These are phyloP conservation scores for Saccharum hybrid DNA, from an alignment of 202 grass and related monocot species.

Conservation along the genomic window DNA sequence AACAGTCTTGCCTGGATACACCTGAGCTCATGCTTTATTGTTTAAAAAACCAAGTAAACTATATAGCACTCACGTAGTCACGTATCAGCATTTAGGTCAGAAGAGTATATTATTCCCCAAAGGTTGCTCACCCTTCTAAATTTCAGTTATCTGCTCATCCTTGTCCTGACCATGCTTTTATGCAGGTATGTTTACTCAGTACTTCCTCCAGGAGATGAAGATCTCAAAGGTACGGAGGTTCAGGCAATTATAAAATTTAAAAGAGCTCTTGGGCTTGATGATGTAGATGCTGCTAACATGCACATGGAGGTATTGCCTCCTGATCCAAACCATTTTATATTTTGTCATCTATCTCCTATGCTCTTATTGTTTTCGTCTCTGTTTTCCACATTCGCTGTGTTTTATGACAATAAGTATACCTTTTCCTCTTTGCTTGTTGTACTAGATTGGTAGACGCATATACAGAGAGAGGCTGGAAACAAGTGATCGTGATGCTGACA, in stretches of 20 bases:
- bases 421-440: conserved; percentile 38
- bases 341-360: not conserved
- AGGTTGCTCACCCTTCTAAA: not conserved
- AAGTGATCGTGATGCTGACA: conserved; percentile 80
- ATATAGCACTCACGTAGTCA: conserved; percentile 3
- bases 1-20: conserved; percentile 1
- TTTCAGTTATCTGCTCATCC: conserved; percentile 35
- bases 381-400: conserved; percentile 4
- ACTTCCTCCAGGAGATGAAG: conserved; percentile 80
- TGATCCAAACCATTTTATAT: not conserved
- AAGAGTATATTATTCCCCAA: conserved; percentile 12
- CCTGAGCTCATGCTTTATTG: not conserved
- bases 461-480: conserved; percentile 91
- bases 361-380: conserved; percentile 30
- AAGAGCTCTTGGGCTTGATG: conserved; percentile 88
- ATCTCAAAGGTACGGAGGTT: conserved; percentile 89
- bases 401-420: conserved; percentile 14
- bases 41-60: not conserved
- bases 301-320: conserved; percentile 80
- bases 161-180: conserved; percentile 41
- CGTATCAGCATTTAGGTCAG: conserved; percentile 17
- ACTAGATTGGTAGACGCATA: conserved; percentile 90
- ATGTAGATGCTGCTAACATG: conserved; percentile 94
- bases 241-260: conserved; percentile 86
- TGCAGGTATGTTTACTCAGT: conserved; percentile 84